These are phyloP conservation scores for Populus hybrid DNA, from an alignment of 441 rosid species.

Conservation along the genomic window DNA sequence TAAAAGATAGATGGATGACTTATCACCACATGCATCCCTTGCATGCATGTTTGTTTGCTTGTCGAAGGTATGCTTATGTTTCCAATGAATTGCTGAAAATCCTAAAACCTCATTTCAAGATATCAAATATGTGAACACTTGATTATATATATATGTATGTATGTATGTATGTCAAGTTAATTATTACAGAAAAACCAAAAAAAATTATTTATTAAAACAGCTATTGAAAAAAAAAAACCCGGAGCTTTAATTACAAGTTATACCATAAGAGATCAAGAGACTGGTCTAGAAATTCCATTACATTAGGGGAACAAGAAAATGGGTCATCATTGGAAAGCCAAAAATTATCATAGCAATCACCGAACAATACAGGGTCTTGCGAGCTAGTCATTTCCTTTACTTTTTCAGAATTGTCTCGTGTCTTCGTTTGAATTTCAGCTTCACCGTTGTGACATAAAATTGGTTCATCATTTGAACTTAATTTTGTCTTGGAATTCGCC, in stretches of 20 bases:
- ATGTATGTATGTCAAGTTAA: too few relatives aligned
- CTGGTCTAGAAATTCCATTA: slow-evolving; percentile 18
- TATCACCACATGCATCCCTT: neutral
- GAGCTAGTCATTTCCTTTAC: neutral
- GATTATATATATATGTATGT: too few relatives aligned
- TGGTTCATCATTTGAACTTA: neutral
- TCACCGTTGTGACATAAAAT: neutral
- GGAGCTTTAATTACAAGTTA: neutral
- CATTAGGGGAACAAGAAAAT: slow-evolving; percentile 14
- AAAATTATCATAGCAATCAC: slow-evolving; percentile 10
- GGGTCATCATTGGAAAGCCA: slow-evolving; percentile 20
- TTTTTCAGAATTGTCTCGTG: neutral
- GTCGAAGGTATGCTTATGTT: neutral
- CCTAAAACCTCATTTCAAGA: too few relatives aligned
- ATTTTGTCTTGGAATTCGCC: neutral
- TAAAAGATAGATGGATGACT: neutral
- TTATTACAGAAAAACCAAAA: too few relatives aligned
- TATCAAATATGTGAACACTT: too few relatives aligned
- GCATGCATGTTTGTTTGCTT: neutral
- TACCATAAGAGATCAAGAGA: slow-evolving; percentile 21
- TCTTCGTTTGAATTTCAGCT: too few relatives aligned
- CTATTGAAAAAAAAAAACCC: neutral
- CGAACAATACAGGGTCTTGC: neutral
- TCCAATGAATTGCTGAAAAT: neutral
- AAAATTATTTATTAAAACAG: neutral